Evolutionary conservation across 148 eudicot species (phyloP).

Genomic region (Persicaria tinctoria): DNA sequence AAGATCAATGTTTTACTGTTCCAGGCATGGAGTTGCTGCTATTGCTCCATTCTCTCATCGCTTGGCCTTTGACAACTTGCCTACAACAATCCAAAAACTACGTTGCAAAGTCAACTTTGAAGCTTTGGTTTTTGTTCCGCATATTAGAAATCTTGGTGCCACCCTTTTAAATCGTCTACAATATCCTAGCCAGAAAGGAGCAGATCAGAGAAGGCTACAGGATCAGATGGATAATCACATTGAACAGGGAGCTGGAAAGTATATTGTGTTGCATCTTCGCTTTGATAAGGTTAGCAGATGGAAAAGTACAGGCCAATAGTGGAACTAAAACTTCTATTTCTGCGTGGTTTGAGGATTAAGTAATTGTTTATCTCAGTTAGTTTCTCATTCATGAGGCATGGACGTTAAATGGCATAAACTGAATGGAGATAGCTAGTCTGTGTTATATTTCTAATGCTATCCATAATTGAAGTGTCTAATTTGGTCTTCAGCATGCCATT

Average conservation of each 20-base stretch:
- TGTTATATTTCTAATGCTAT: background rate
- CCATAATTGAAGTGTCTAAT: background rate
- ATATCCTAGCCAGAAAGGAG: slow-evolving; percentile 22
- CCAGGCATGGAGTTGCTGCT: slow-evolving; percentile 88
- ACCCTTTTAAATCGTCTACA: slow-evolving; percentile 61
- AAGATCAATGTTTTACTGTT: slow-evolving; percentile 17
- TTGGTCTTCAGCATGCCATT: background rate
- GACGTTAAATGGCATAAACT: background rate
- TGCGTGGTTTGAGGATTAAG: background rate
- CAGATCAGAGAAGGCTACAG: slow-evolving; percentile 9
- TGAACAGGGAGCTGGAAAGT: slow-evolving; percentile 55
- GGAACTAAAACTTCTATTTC: slow-evolving; percentile 8
- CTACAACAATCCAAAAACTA: slow-evolving; percentile 63
- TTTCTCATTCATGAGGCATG: background rate
- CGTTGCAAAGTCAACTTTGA: slow-evolving; percentile 94
- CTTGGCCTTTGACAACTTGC: slow-evolving; percentile 79
- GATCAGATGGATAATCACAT: slow-evolving; percentile 14
- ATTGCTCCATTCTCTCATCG: slow-evolving; percentile 96
- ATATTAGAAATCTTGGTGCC: slow-evolving; percentile 67
- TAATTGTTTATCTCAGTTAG: background rate
- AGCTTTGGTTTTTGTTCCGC: slow-evolving; percentile 76
- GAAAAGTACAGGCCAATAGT: background rate
- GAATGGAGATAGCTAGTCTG: background rate
- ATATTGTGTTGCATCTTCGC: slow-evolving; percentile 88
- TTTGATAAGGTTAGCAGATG: slow-evolving; percentile 72